phyloP scores from a whole-genome alignment of 2,329 filamentous ascomycete genomes.

The Colletotrichum siamense region DNA sequence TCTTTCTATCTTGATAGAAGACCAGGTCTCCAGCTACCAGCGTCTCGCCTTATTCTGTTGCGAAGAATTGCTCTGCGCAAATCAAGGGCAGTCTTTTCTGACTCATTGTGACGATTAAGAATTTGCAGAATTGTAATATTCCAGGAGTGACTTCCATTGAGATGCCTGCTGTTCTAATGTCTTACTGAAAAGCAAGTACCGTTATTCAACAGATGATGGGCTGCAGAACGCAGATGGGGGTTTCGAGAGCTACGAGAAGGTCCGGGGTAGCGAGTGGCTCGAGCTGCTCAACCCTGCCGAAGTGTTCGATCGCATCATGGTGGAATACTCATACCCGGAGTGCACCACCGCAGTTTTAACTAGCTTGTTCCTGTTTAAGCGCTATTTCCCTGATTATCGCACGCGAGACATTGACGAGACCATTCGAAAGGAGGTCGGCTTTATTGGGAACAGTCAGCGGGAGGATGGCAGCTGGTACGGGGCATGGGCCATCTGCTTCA shows the following conservation, averaged over 20 bases:
- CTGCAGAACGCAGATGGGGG: no score
- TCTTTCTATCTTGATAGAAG: neutral
- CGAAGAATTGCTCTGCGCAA: no score
- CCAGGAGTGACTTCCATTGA: neutral
- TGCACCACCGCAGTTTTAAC: no score
- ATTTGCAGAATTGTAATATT: neutral
- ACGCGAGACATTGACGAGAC: no score
- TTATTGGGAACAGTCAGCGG: neutral
- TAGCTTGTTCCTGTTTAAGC: neutral
- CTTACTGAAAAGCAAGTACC: neutral
- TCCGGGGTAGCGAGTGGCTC: no score
- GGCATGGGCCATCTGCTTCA: neutral
- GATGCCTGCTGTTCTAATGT: neutral
- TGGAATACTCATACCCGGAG: no score
- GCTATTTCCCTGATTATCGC: no score
- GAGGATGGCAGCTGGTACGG: neutral
- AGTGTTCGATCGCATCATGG: no score
- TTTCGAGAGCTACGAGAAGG: no score
- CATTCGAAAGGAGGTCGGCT: no score
- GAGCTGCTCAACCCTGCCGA: no score
- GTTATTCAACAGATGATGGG: neutral
- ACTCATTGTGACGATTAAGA: neutral
- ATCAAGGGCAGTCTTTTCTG: neutral
- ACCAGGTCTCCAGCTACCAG: neutral
- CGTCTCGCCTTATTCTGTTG: neutral